Evolutionary conservation across 139 green algal species (phyloP).

Genomic region (Chlorella sp.): DNA sequence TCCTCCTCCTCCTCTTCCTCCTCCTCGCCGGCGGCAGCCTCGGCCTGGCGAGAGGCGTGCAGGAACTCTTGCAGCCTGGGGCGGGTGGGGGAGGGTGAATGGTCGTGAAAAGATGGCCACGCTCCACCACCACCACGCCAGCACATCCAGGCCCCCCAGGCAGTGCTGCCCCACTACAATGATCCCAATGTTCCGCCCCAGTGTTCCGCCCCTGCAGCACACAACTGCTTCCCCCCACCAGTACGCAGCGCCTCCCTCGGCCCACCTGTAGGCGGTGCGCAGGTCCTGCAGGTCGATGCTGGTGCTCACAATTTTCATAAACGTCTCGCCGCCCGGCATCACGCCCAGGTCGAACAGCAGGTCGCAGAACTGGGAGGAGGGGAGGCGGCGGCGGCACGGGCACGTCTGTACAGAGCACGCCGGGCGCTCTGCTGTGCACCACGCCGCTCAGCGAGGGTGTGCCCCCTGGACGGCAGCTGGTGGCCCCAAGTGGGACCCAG

Average conservation of each 20-base stretch:
- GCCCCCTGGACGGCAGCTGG: no score
- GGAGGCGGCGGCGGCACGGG: not conserved
- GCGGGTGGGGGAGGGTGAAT: not conserved
- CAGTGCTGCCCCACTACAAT: no score
- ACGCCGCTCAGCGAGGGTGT: no score
- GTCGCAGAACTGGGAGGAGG: not conserved
- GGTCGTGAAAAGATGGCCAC: not conserved
- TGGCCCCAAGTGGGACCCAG: no score
- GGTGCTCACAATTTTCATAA: slow-evolving; percentile 48
- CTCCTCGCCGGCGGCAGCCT: not conserved
- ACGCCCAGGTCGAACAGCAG: slow-evolving; percentile 54
- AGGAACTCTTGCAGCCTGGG: slow-evolving; percentile 30
- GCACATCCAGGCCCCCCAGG: no score
- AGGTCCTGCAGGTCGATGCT: slow-evolving; percentile 53
- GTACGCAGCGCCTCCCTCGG: no score
- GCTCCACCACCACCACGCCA: no score
- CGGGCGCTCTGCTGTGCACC: no score
- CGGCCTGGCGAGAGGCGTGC: not conserved
- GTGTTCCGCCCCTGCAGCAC: not conserved
- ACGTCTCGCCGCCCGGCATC: slow-evolving; percentile 30
- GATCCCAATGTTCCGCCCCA: no score
- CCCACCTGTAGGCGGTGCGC: slow-evolving; percentile 45
- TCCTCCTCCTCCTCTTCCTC: not conserved
- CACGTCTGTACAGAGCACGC: no score
- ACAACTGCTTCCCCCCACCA: no score